phyloP scores from a whole-genome alignment of 345 rosid species.

The Acer yangbiense region DNA sequence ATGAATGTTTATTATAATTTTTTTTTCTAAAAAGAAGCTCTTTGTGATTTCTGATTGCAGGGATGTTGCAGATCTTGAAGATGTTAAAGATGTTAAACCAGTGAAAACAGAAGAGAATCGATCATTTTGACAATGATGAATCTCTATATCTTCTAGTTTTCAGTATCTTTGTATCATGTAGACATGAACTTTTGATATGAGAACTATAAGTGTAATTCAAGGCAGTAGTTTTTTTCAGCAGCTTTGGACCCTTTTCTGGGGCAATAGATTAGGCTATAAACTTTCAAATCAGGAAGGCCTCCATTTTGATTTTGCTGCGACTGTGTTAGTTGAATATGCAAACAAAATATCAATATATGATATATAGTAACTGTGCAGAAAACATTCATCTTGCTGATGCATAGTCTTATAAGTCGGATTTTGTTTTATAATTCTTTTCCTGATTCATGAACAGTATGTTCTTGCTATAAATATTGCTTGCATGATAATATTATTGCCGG shows the following conservation, averaged over 20 bases:
- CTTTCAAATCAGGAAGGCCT: background rate
- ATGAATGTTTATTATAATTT: background rate
- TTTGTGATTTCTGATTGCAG: conserved; percentile 23
- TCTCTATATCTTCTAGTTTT: background rate
- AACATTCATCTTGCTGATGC: background rate
- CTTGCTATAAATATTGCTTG: too few species aligned
- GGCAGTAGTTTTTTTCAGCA: background rate
- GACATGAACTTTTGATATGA: conserved; percentile 1
- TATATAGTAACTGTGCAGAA: background rate
- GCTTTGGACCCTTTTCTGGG: conserved; percentile 19
- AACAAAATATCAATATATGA: background rate
- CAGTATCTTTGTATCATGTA: background rate
- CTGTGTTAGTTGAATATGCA: background rate
- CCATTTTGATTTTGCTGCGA: background rate
- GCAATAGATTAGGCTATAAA: conserved; percentile 21
- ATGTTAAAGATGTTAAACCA: background rate
- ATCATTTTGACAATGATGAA: conserved; percentile 27
- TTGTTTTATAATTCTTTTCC: background rate
- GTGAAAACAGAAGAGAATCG: conserved; percentile 40
- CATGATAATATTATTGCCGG: too few species aligned
- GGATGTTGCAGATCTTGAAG: conserved; percentile 36
- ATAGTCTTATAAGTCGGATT: background rate
- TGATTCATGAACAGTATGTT: too few species aligned
- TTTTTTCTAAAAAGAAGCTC: background rate
- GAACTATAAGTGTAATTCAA: background rate